Evolutionary conservation across 148 eudicot species (phyloP).

Genomic region (Hydrangea macrophylla): DNA sequence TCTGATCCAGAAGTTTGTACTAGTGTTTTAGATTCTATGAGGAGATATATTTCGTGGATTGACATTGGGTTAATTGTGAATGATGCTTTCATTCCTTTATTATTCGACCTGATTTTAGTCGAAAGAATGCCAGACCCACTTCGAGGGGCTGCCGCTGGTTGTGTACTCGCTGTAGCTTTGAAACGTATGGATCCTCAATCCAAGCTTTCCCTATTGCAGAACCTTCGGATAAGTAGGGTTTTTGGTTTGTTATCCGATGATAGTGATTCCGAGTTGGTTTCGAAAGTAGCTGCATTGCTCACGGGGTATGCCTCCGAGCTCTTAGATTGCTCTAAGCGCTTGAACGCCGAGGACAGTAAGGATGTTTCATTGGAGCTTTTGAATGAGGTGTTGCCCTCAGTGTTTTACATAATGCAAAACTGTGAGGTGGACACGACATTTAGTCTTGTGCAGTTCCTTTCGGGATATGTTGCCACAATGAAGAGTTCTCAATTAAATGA

Average conservation of each 20-base stretch:
- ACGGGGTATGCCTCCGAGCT: conserved; percentile 87
- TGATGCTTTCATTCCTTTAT: conserved; percentile 56
- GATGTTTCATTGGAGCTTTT: conserved; percentile 57
- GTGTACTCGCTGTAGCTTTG: conserved; percentile 73
- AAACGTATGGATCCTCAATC: conserved; percentile 81
- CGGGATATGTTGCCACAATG: conserved; percentile 85
- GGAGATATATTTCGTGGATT: conserved; percentile 89
- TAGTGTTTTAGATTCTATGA: conserved; percentile 71
- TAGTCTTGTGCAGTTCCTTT: conserved; percentile 77
- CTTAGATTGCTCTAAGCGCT: conserved; percentile 62
- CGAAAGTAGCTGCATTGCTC: conserved; percentile 69
- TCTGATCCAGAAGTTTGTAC: conserved; percentile 74
- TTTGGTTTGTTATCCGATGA: conserved; percentile 64
- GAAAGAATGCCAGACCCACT: conserved; percentile 66
- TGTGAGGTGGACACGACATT: conserved; percentile 70
- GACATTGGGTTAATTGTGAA: conserved; percentile 81
- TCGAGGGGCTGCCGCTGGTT: conserved; percentile 68
- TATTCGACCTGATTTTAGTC: conserved; percentile 73
- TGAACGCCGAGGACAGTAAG: conserved; percentile 57
- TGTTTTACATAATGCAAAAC: conserved; percentile 68
- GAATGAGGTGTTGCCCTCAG: conserved; percentile 88
- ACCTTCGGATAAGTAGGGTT: conserved; percentile 69
- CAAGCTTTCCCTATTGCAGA: conserved; percentile 65
- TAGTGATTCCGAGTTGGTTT: conserved; percentile 68
- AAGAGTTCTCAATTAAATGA: conserved; percentile 65